Percentiles rank a stretch among this genome's conserved stretches.
phyloP scores from a whole-genome alignment of 306 rosid genomes.

The Arachis stenosperma region DNA sequence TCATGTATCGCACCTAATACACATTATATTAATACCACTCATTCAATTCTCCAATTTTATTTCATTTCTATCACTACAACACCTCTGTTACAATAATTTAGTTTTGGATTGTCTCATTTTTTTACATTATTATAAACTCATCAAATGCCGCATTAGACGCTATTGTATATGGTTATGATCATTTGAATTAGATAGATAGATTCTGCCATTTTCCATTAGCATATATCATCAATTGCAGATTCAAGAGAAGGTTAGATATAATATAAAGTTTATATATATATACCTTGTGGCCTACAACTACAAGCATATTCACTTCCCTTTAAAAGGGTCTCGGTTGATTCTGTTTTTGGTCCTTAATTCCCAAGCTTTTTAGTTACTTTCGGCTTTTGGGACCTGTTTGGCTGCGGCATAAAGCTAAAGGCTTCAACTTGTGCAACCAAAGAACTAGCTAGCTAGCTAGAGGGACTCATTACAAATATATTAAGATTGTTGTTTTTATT shows the following conservation, averaged over 20 bases:
- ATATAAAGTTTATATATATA: no score
- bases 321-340: not conserved
- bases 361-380: not conserved
- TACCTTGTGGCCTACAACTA: no score
- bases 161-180: constrained; percentile 32
- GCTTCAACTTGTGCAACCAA: no score
- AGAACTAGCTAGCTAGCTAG: no score
- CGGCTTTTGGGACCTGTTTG: constrained; percentile 23
- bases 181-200: no score
- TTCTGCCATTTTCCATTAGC: no score
- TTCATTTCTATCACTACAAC: not conserved
- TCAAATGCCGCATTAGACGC: constrained; percentile 35
- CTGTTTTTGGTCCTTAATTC: constrained; percentile 1
- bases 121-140: not conserved
- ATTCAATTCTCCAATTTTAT: not conserved
- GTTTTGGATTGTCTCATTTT: constrained; percentile 13
- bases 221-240: no score
- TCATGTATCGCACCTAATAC: constrained; percentile 29
- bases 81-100: constrained; percentile 27
- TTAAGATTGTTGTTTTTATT: constrained; percentile 19
- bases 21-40: not conserved
- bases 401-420: constrained; percentile 30
- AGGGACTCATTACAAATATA: no score
- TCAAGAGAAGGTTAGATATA: no score
- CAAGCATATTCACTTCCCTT: no score